phyloP scores from a whole-genome alignment of 179 eudicot genomes.

The Drosera spatulata region DNA sequence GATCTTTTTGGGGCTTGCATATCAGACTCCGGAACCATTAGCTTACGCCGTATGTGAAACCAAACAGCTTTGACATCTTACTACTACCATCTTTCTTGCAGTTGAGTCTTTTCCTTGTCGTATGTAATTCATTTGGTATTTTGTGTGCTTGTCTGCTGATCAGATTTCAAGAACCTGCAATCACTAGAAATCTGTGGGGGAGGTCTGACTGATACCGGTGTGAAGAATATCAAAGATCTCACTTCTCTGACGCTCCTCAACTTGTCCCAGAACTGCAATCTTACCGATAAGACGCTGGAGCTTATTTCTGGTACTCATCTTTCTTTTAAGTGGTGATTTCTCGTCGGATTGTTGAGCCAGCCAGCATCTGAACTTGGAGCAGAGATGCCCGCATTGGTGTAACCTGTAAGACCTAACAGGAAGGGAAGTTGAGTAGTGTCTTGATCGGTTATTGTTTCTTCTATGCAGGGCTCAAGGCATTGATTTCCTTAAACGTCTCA shows the following conservation, averaged over 20 bases:
- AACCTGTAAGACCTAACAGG: too few relatives aligned
- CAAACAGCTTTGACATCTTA: too few relatives aligned
- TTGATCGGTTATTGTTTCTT: not conserved
- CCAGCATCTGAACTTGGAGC: too few relatives aligned
- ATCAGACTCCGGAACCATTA: conserved; percentile 73
- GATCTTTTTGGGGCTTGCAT: conserved; percentile 97
- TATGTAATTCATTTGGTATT: not conserved
- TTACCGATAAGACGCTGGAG: conserved; percentile 77
- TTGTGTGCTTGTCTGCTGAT: not conserved
- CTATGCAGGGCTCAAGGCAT: conserved; percentile 49
- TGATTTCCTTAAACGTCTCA: conserved; percentile 70
- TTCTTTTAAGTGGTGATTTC: too few relatives aligned
- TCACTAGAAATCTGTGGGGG: conserved; percentile 93
- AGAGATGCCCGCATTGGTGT: too few relatives aligned
- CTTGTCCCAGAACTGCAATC: conserved; percentile 65
- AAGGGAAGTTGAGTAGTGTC: too few relatives aligned
- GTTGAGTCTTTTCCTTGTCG: not conserved
- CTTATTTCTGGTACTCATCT: conserved; percentile 53
- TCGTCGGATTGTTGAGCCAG: too few relatives aligned
- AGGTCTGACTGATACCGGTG: conserved; percentile 84
- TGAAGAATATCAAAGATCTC: conserved; percentile 82
- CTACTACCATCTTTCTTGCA: not conserved
- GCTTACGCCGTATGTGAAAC: conserved; percentile 37
- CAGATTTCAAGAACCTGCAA: conserved; percentile 75
- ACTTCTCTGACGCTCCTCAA: conserved; percentile 64